phyloP scores from a whole-genome alignment of 305 asterid species.

The Fraxinus baroniana region DNA sequence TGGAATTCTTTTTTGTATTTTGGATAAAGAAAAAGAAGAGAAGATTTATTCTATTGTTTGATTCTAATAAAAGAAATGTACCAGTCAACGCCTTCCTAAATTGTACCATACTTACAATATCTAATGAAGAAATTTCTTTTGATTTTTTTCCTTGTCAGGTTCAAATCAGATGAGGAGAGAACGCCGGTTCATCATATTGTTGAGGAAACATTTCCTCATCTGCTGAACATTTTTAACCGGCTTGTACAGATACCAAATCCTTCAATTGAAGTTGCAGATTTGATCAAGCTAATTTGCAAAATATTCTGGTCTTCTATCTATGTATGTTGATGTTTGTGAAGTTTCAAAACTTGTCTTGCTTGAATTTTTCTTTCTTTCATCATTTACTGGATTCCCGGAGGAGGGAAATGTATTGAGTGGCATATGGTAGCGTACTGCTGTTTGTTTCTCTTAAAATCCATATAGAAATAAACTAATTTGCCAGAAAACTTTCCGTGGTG shows the following conservation, averaged over 20 bases:
- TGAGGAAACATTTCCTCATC: conserved; percentile 88
- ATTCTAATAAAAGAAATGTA: not conserved
- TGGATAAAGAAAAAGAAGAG: not conserved
- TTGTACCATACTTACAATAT: conserved; percentile 11
- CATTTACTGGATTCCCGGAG: conserved; percentile 4
- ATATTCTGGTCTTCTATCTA: conserved; percentile 98
- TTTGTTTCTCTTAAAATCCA: not conserved
- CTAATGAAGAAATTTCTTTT: conserved; percentile 12
- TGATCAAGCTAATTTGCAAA: conserved; percentile 97
- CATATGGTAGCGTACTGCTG: not conserved
- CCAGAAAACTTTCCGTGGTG: not conserved
- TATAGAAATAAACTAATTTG: conserved; percentile 7
- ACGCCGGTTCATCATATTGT: conserved; percentile 76
- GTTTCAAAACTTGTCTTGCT: conserved; percentile 1
- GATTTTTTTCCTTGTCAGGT: conserved; percentile 54
- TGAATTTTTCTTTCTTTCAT: not conserved
- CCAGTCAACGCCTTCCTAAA: not conserved
- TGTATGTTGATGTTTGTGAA: conserved; percentile 44
- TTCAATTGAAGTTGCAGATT: conserved; percentile 78
- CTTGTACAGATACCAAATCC: conserved; percentile 89
- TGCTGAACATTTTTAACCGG: conserved; percentile 71
- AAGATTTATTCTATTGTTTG: not conserved
- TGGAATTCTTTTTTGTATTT: not conserved
- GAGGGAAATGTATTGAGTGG: conserved; percentile 1
- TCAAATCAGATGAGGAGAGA: conserved; percentile 97